Evolutionary conservation across 164 flowering plant genomes (phyloP).

Genomic region (Amborella trichopoda): DNA sequence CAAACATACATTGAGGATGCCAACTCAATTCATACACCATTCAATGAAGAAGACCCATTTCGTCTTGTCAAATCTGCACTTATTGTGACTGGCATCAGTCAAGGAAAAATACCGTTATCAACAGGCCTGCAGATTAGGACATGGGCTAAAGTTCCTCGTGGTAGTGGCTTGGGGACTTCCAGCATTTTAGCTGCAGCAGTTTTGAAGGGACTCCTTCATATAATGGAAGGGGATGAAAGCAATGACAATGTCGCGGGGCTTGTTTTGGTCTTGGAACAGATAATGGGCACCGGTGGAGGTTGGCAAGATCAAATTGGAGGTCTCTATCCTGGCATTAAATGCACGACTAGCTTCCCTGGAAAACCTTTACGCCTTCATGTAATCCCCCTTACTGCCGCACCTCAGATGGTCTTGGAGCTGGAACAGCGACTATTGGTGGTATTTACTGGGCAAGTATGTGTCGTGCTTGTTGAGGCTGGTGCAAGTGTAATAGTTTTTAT

Average conservation of each 20-base stretch:
- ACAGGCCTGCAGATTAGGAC: constrained; percentile 57
- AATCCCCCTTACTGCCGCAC: constrained; percentile 64
- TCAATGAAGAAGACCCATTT: constrained; percentile 63
- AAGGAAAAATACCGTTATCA: constrained; percentile 25
- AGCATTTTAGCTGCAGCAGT: constrained; percentile 98
- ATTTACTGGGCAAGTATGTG: constrained; percentile 89
- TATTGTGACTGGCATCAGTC: constrained; percentile 63
- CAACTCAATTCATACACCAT: constrained; percentile 54
- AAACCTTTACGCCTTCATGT: constrained; percentile 84
- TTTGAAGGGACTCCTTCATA: constrained; percentile 82
- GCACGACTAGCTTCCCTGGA: constrained; percentile 88
- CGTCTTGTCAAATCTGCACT: constrained; percentile 93
- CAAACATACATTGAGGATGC: constrained; percentile 38
- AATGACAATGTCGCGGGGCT: constrained; percentile 92
- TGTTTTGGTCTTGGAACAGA: constrained; percentile 84
- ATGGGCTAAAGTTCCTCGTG: constrained; percentile 97
- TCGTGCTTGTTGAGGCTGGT: constrained; percentile 1
- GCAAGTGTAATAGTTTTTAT: no score
- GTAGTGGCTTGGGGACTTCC: constrained; percentile 96
- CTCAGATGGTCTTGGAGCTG: constrained; percentile 52
- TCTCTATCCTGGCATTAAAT: constrained; percentile 87
- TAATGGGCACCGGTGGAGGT: constrained; percentile 99
- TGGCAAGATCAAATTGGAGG: constrained; percentile 99
- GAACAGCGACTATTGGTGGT: constrained; percentile 79
- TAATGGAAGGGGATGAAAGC: constrained; percentile 62